Evolutionary conservation across 1,284 basidiomycete genomes (phyloP), one percentile per base, ranked within the genome.

Genomic region (Phenoliferia sp.): DNA sequence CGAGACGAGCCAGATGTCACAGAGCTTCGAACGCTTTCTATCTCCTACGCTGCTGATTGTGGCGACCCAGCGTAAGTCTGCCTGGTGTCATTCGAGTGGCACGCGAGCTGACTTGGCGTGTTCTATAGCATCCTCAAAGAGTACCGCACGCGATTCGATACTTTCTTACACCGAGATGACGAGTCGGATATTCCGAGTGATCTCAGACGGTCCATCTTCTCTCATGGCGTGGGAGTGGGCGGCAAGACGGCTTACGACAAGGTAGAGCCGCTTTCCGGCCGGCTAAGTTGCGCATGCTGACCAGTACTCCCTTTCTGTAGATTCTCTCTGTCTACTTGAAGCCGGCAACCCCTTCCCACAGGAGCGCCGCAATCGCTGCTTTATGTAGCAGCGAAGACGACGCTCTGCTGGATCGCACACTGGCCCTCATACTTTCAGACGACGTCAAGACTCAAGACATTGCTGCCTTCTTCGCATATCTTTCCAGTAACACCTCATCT

Each of bases 191-290:
- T 98, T 72, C 90, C 92, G 64, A 76, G 76, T 10, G 80, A 81
- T 66, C 66, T 77, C 39, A 67, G 69, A 19, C 50, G 58, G 17
- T 68, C 68, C 31, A 74, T 75, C 28, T 73, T 48, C 61, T 58
- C 70, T 1, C 70, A 87, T 84, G 86, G 85, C 58, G 87, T 90
- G 63, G 84, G 84, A 75, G 81, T 87, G 75, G 93, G 92, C 62
- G 92, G 90, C 22, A 82, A 82, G 59, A 82, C 82, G 59, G 93
- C 95, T 78, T 96, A 89, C 78, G 85, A 91, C 63, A 86, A 87
- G 61, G 82, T 90, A n/a, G 16, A 10, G 56, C 15, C 9, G 33
- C 32, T 34, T 3, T 29, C 28, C 10, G 17, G 5, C 19, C 28
- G 48, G 5, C 48, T 52, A 5, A 7, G 17, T 52, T 52, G 17